These are phyloP conservation scores for Colletotrichum australisinense DNA, from an alignment of 2,329 filamentous ascomycete species.

Conservation along the genomic window DNA sequence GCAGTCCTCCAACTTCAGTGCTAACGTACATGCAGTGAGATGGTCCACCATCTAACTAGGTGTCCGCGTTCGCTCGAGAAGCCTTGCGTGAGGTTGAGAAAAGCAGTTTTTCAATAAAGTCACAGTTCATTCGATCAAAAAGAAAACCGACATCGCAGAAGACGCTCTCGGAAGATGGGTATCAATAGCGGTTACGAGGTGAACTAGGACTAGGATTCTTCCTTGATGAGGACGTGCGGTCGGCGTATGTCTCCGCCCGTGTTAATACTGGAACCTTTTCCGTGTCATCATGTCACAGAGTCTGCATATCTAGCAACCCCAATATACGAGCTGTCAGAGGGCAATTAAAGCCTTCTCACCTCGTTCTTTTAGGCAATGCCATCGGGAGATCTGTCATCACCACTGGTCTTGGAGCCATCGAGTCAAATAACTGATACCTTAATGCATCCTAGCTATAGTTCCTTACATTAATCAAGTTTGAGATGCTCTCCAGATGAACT, in stretches of 20 bases:
- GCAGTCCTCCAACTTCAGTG: not conserved
- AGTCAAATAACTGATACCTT: too few relatives aligned
- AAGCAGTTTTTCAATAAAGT: not conserved
- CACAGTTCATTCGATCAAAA: not conserved
- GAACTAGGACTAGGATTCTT: too few relatives aligned
- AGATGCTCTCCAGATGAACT: too few relatives aligned
- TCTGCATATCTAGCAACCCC: not conserved
- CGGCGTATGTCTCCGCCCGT: not conserved
- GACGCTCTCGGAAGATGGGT: not conserved
- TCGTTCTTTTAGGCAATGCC: too few relatives aligned
- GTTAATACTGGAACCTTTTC: not conserved
- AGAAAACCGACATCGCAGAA: too few relatives aligned
- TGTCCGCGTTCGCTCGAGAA: not conserved
- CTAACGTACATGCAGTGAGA: not conserved
- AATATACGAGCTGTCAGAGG: too few relatives aligned
- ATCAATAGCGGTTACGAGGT: not conserved
- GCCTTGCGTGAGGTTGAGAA: not conserved
- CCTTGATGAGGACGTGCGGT: not conserved
- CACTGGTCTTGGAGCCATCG: too few relatives aligned
- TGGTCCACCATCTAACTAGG: not conserved
- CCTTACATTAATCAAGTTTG: too few relatives aligned
- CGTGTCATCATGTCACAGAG: not conserved
- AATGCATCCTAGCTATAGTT: too few relatives aligned
- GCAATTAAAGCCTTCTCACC: too few relatives aligned
- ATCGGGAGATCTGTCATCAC: too few relatives aligned